phyloP scores from a whole-genome alignment of 345 rosid species.

The Acer saccharum region DNA sequence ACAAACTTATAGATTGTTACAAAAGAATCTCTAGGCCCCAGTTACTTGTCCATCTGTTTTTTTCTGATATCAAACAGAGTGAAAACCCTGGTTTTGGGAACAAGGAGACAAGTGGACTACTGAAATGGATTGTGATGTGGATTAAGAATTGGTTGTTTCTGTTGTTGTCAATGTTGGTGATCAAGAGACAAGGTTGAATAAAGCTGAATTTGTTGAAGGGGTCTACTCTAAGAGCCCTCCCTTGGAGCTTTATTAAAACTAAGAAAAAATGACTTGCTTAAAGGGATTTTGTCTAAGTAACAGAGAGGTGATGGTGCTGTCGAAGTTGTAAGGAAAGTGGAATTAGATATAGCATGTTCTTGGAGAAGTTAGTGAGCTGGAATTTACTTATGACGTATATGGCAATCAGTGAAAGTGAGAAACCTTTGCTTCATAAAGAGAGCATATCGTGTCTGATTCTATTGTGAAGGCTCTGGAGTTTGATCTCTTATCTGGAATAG shows the following conservation, averaged over 20 bases:
- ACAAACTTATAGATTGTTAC: too few relatives aligned
- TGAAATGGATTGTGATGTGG: conserved; percentile 50
- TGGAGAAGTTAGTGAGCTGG: conserved; percentile 72
- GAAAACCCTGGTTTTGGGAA: conserved; percentile 17
- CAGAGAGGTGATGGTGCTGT: conserved; percentile 47
- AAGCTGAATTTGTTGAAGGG: conserved; percentile 42
- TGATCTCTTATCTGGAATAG: conserved; percentile 64
- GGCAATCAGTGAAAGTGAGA: conserved; percentile 76
- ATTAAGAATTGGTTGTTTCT: conserved; percentile 35
- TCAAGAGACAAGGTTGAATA: conserved; percentile 53
- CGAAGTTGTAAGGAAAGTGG: conserved; percentile 55
- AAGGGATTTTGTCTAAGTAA: conserved; percentile 22
- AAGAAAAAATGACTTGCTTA: too few relatives aligned
- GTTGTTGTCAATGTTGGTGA: conserved; percentile 52
- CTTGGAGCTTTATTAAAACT: too few relatives aligned
- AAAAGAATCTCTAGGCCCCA: too few relatives aligned
- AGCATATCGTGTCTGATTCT: conserved; percentile 29
- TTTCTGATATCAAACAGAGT: too few relatives aligned
- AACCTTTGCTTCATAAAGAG: conserved; percentile 40
- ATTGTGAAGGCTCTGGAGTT: conserved; percentile 64
- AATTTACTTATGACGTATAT: conserved; percentile 72
- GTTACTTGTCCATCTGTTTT: too few relatives aligned
- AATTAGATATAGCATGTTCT: conserved; percentile 71
- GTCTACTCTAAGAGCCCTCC: neutral
- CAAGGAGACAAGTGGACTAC: neutral